phyloP scores from a whole-genome alignment of 208 protist species.

The Leishmania lainsoni region DNA sequence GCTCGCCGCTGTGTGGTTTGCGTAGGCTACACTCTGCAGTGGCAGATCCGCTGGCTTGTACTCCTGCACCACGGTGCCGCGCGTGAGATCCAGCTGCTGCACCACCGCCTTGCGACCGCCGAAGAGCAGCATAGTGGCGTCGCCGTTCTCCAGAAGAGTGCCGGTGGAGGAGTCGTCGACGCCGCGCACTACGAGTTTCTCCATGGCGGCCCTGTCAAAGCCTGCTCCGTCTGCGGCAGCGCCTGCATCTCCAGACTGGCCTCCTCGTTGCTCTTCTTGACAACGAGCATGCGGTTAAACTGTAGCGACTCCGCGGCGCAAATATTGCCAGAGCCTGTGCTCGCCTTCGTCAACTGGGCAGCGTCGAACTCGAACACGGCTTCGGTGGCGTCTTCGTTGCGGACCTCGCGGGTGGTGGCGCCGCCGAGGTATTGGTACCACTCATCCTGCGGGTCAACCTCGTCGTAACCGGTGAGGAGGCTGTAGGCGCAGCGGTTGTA shows the following conservation, averaged over 20 bases:
- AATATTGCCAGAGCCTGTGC: slow-evolving; percentile 48
- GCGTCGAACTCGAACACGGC: slow-evolving; percentile 51
- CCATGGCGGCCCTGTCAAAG: slow-evolving; percentile 32
- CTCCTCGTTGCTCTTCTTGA: slow-evolving; percentile 33
- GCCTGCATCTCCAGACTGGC: slow-evolving; percentile 29
- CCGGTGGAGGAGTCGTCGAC: slow-evolving; percentile 37
- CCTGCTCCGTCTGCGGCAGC: slow-evolving; percentile 32
- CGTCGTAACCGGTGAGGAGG: slow-evolving; percentile 36
- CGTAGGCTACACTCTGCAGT: slow-evolving; percentile 44
- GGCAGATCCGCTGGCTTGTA: slow-evolving; percentile 33
- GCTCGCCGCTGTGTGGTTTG: slow-evolving; percentile 42
- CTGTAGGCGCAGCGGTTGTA: slow-evolving; percentile 74
- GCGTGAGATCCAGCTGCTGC: slow-evolving; percentile 50
- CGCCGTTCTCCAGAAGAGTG: slow-evolving; percentile 53
- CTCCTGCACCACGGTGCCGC: slow-evolving; percentile 54
- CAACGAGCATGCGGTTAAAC: slow-evolving; percentile 49
- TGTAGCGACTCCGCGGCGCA: slow-evolving; percentile 56
- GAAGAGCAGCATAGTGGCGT: slow-evolving; percentile 51
- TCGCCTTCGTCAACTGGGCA: slow-evolving; percentile 13
- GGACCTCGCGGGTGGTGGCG: slow-evolving; percentile 14
- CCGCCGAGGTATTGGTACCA: slow-evolving; percentile 43
- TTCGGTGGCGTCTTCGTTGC: slow-evolving; percentile 35
- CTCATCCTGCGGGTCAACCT: slow-evolving; percentile 43
- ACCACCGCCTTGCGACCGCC: slow-evolving; percentile 37
- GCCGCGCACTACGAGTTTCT: slow-evolving; percentile 27